Conservation (phyloP, 176 grass and related monocot genomes). For the Oryza longistaminata region DNA sequence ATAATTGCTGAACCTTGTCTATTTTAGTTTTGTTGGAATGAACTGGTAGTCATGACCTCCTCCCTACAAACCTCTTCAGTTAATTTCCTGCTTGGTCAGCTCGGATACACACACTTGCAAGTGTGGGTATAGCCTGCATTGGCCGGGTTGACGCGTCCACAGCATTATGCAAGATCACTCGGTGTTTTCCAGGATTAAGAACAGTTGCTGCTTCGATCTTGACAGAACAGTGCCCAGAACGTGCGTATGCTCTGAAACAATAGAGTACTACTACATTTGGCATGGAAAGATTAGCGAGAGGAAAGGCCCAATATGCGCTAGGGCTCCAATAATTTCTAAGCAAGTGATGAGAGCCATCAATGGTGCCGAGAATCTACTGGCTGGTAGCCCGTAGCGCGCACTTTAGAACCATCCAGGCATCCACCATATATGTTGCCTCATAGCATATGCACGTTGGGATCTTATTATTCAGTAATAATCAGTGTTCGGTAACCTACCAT, state of each 20-base stretch:
- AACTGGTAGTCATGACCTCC: background rate
- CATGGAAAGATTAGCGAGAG: background rate
- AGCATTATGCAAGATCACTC: background rate
- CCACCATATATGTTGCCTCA: background rate
- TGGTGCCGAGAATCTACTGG: slow-evolving; percentile 33
- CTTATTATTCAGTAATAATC: background rate
- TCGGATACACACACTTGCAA: background rate
- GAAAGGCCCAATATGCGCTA: background rate
- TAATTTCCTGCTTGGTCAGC: background rate
- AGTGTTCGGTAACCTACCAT: background rate
- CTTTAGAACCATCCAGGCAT: slow-evolving; percentile 50
- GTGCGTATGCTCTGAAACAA: background rate
- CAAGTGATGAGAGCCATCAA: slow-evolving; percentile 45
- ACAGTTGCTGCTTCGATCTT: background rate
- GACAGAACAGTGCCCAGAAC: slow-evolving; percentile 13
- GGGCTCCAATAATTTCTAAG: background rate
- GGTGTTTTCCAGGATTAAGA: background rate
- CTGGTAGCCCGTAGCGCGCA: slow-evolving; percentile 7
- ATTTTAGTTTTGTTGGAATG: background rate
- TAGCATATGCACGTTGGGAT: slow-evolving; percentile 19
- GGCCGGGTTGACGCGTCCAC: background rate
- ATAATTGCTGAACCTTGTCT: background rate
- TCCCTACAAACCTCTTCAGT: background rate
- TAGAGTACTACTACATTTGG: background rate
- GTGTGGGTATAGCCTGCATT: background rate